Base-by-base conservation (phyloP, 2,329 filamentous ascomycete genomes). In the Hypoxylon sp. region DNA sequence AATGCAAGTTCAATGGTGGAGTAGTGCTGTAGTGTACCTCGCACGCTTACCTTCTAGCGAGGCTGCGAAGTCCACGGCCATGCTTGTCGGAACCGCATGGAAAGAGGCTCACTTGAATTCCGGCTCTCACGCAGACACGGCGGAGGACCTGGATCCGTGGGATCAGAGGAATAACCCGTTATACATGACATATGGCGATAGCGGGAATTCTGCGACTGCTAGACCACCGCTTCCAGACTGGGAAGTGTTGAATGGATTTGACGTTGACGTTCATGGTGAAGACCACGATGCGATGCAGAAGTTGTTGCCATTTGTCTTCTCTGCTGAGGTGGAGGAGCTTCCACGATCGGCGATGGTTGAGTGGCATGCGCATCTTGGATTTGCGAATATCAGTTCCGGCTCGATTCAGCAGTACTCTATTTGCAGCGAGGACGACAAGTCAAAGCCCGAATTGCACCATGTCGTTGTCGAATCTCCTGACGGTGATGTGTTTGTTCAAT, bases 331-430 rank as follows among this genome's bases (percentile, higher is more conserved):
- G 1, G 80, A 86, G 31, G 82, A 86, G 59, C 77, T 99, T 8
- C 94, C 94, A 1, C 82, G 90, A 13, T 77, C 75, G 11, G 87
- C 88, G 19, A 78, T 78, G 26, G 83, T 97, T 7, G 94, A 99
- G 74, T 99, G 93, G 92, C 87, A 90, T 61, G 86, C 79, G 1
- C 81, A 87, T 49, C 67, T 83, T 2, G 89, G 90, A 0, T 69
- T 88, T 5, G 70, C 72, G 8, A 69, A 71, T 19, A 51, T 71
- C 11, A 58, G 30, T 9, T 23, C 50, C 5, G 66, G 61, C 8
- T 61, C 62, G 7, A 54, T 70, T 3, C 57, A 46, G 19, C 29
- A 67, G 19, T 47, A 45, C 38, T 42, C 48, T 7, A 20, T 25
- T 21, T 29, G 29, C 31, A 23, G 26, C 19, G 19, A 7, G 4